A percentile compares a stretch with the other conserved stretches of the same genome.
phyloP scores from a whole-genome alignment of 2,329 filamentous ascomycete genomes.

The Aureobasidium leucospermi region DNA sequence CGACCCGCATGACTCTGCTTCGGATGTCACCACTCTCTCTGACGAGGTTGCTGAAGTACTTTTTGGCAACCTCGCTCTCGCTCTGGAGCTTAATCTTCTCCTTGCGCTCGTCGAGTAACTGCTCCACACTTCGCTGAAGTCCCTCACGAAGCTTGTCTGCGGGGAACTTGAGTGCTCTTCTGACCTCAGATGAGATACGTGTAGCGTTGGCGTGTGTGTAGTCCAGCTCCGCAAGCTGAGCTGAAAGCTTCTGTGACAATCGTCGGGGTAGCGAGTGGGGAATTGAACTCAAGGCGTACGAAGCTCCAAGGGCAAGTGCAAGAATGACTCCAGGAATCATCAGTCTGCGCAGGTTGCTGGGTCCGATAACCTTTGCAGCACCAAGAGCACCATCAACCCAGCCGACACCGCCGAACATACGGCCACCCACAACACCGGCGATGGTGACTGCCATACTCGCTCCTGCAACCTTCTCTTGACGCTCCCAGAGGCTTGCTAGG shows the following conservation, averaged over 20 bases:
- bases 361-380: constrained; percentile 71
- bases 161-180: constrained; percentile 80
- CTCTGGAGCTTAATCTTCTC: constrained; percentile 73
- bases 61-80: constrained; percentile 79
- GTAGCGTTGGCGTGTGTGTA: constrained; percentile 85
- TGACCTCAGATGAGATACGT: constrained; percentile 77
- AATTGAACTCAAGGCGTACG: constrained; percentile 79
- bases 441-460: constrained; percentile 93
- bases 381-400: constrained; percentile 86
- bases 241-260: constrained; percentile 74
- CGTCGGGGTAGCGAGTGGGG: constrained; percentile 82
- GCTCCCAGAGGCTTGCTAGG: constrained; percentile 69
- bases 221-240: constrained; percentile 73
- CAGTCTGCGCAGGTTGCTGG: constrained; percentile 71
- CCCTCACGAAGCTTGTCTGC: constrained; percentile 78
- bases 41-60: constrained; percentile 85
- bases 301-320: constrained; percentile 65
- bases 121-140: constrained; percentile 77
- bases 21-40: constrained; percentile 49
- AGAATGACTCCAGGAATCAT: constrained; percentile 73
- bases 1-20: constrained; percentile 43
- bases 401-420: constrained; percentile 72
- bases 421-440: constrained; percentile 73
- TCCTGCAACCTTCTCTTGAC: constrained; percentile 89
- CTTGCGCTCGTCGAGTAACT: constrained; percentile 64